Evolutionary conservation across 208 protist species (phyloP), one percentile per base, ranked within the genome.

Genomic region (Acanthamoeba royreba): DNA sequence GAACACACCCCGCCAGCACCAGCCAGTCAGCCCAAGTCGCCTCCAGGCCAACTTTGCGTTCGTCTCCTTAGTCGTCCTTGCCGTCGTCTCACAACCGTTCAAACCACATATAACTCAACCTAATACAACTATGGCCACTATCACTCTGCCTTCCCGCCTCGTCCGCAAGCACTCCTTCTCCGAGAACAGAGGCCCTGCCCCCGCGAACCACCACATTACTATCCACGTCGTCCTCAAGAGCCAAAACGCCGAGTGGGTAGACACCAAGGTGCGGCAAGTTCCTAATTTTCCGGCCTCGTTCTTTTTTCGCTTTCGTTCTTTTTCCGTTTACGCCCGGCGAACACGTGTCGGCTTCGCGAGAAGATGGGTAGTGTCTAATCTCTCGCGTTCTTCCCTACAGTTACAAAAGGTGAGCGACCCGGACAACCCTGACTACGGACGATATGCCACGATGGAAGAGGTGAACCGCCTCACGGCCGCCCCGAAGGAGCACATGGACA

Each of bases 151-250:
- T 3, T 66, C 83, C 11, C 83, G 83, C 33, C 83, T 90, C 38
- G 19, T 66, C 83, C 83, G 46, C 83, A 90, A 90, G 83, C 83
- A 58, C 33, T 66, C 53, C 8, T 66, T 90, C 83, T 66, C 52
- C 33, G 83, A 66, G 83, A 66, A 90, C 52, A 66, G 28, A 52
- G 83, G 52, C n/a, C 52, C 83, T 31, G 83, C 83, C 4, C 52
- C 52, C 38, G 31, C 52, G 49, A 90, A 58, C 83, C 52, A 58
- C 49, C 83, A 58, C 52, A 33, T 90, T n/a, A 90, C 83, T 52
- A 58, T 90, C 52, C 25, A 90, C 83, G 33, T 66, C n/a, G 83
- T 66, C 0, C 83, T 90, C 35, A 90, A 90, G 42, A 46, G 43
- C 28, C 83, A 66, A 38, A 90, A 90, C 83, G 33, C 38, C 33